phyloP scores from a whole-genome alignment of 31 red algal species.

The Asparagopsis taxiformis region DNA sequence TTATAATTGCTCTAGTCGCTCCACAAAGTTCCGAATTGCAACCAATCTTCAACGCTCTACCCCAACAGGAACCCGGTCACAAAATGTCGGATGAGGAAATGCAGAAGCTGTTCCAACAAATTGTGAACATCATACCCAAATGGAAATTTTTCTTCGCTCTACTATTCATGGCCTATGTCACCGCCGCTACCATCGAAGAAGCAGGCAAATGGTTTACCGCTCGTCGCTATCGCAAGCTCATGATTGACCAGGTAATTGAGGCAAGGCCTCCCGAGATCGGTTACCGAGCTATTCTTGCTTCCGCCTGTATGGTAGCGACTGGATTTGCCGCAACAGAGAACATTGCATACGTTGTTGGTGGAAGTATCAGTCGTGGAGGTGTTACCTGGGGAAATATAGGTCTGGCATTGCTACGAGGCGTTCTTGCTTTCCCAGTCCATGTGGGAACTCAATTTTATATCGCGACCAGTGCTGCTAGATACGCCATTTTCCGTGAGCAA shows the following conservation, averaged over 20 bases:
- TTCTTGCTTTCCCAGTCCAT: constrained; percentile 66
- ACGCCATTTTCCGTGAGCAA: constrained; percentile 22
- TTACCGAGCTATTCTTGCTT: constrained; percentile 46
- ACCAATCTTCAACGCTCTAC: background rate
- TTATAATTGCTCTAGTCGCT: constrained; percentile 5
- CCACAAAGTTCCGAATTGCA: background rate
- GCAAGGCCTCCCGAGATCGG: constrained; percentile 4
- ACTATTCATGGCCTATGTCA: constrained; percentile 23
- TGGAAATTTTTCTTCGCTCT: constrained; percentile 53
- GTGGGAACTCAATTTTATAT: constrained; percentile 63
- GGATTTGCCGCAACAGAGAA: constrained; percentile 64
- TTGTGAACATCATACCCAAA: constrained; percentile 7
- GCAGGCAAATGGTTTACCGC: constrained; percentile 41
- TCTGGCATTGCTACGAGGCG: constrained; percentile 20
- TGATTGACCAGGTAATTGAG: background rate
- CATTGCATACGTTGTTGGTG: constrained; percentile 16
- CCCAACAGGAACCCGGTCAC: background rate
- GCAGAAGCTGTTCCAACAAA: background rate
- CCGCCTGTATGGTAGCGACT: constrained; percentile 38
- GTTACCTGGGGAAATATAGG: constrained; percentile 16
- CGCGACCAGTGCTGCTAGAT: constrained; percentile 30
- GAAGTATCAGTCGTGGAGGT: background rate
- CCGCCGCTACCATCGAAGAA: constrained; percentile 54
- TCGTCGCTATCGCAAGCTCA: constrained; percentile 34
- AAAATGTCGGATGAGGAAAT: background rate